Base-by-base conservation (phyloP, 2,329 filamentous ascomycete genomes). In the Neonectria faginata region DNA sequence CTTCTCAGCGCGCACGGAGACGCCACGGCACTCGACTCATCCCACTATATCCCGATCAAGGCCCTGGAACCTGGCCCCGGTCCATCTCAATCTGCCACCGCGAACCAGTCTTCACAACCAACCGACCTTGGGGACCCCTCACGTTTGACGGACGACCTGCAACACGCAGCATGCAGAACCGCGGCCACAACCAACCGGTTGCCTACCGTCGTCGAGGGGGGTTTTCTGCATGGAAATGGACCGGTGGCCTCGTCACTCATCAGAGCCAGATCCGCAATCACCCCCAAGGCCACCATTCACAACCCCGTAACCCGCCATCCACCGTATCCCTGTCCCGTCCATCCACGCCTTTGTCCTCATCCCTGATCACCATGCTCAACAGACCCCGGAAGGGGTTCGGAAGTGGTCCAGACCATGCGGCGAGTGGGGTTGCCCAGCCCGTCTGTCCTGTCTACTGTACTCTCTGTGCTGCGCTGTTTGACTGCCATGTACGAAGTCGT, bases 351-450 rank as follows among this genome's bases (percentile, higher is more conserved):
- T 10, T 10, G 12, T 14, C 29, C 16, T 33, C n/a, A 51, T 31
- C 47, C 47, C 47, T 51, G 47, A 51, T 2, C 2, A 33, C 47
- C 47, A 51, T 25, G 45, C 45, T 3, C 22, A 22, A 22, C 22
- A 22, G 22, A 22, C 22, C 45, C 25, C 25, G 25, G 25, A 25
- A 25, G 25, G 25, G 25, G 33, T 36, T 62, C 52, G 41, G 52
- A 50, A 62, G 25, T 27, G 58, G 58, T 61, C 58, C 22, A 61
- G 58, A 61, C 45, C 58, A 29, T 47, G 57, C 57, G 51, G 25
- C 51, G 52, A 54, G 57, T 54, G 57, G 57, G 51, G 41, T 33
- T 36, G 8, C 29, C 29, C 29, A 10, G 29, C 29, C 29, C 25
- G 25, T 25, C 25, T 5, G 25, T 25, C 25, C 25, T 25, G 22